phyloP scores from a whole-genome alignment of 805 yeast species.

The Sugiyamaella boreocaroliniensis region DNA sequence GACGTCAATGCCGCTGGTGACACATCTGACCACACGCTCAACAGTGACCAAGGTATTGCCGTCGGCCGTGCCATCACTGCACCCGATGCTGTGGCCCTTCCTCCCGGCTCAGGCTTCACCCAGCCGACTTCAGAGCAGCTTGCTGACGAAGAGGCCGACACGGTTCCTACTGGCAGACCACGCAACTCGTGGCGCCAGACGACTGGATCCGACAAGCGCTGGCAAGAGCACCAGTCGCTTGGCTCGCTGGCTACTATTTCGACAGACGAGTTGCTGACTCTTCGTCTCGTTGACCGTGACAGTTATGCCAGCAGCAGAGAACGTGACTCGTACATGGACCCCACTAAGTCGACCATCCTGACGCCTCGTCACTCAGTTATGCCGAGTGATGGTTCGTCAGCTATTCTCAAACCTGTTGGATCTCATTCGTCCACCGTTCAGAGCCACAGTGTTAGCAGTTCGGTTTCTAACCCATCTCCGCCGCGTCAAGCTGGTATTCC shows the following conservation, averaged over 20 bases:
- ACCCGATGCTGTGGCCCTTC: conserved; percentile 2
- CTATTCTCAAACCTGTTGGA: conserved; percentile 27
- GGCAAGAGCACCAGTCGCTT: conserved; percentile 56
- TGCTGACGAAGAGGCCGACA: conserved; percentile 23
- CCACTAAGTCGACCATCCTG: conserved; percentile 21
- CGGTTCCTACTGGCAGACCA: conserved; percentile 26
- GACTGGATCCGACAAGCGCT: conserved; percentile 29
- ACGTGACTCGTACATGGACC: conserved; percentile 22
- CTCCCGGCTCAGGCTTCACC: conserved; percentile 5
- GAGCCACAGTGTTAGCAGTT: conserved; percentile 8
- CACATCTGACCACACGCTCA: conserved; percentile 1
- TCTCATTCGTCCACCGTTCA: conserved; percentile 28
- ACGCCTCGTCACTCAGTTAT: conserved; percentile 22
- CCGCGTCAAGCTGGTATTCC: conserved; percentile 2
- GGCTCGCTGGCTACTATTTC: conserved; percentile 77
- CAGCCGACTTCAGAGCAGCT: conserved; percentile 17
- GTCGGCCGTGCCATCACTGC: not conserved
- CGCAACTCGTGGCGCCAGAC: conserved; percentile 57
- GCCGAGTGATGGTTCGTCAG: conserved; percentile 30
- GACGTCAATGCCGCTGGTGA: conserved; percentile 2
- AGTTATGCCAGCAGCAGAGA: conserved; percentile 8
- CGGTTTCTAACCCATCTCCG: conserved; percentile 2
- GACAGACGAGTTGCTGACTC: conserved; percentile 74
- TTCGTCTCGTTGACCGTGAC: conserved; percentile 55
- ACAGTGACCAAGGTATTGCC: not conserved